Base-by-base conservation (phyloP, 2,329 filamentous ascomycete species). In the Microdochium nivale region DNA sequence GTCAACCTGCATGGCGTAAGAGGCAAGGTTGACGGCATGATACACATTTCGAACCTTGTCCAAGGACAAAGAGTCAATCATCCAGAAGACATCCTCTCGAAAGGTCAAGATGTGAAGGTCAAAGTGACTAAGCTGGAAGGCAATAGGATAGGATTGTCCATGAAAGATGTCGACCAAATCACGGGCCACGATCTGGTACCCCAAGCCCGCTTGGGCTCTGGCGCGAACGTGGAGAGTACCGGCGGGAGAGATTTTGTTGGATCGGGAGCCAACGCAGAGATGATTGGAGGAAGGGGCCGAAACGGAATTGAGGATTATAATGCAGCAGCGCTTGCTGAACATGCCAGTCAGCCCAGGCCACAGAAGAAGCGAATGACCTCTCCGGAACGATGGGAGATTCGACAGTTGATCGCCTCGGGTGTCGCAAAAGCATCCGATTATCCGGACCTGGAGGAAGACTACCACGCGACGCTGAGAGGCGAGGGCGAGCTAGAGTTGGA, bases 351-450 rank as follows among this genome's bases (percentile, higher is more conserved):
- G 8, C 77, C 75, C 1, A 73, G 77, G 58, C 79, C 77, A 47
- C 86, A 86, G 51, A 90, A 88, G 66, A 99, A 99, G 73, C 80
- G 94, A 50, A 86, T 97, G 85, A 97, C 92, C 0, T 96, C 92
- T 14, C 94, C 94, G 1, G 94, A 99, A 65, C 77, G 94, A 63
- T 99, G 94, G 92, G 94, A 99, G 67, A 96, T 99, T 56, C 84
- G 92, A 55, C 94, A 99, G 64, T 77, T 99, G 50, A 97, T 99
- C 62, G 90, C 92, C 3, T 96, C 94, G 3, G 94, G 95, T 47
- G 92, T 95, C 9, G 87, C 90, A 19, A 95, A 94, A 60, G 91
- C 90, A 0, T 88, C 88, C 0, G 92, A 97, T 60, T 96, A 96
- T 64, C 94, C 94, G 1, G 92, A 96, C 56, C 79, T 97, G 25